Evolutionary conservation across 306 rosid genomes (phyloP), one percentile per base, ranked within the genome.

Genomic region (Begonia fuchsioides): DNA sequence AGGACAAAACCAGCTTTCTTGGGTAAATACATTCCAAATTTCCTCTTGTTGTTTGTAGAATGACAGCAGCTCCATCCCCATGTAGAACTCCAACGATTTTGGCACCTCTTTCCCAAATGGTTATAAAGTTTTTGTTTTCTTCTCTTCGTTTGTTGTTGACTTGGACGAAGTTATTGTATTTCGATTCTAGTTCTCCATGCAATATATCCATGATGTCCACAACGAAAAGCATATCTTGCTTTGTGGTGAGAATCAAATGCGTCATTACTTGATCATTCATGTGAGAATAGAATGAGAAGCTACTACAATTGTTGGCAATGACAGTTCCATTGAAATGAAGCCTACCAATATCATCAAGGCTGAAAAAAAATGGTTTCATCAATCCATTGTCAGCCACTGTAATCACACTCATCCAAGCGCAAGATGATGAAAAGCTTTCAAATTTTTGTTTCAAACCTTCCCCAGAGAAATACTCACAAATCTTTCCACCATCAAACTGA

Each of bases 61-160:
- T 69, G 43, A 77, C 65, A 39, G 87, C 81, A 56, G 96, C 85
- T 69, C 82, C 83, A 48, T 85, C 96, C 44, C 96, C 98, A 71
- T 90, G 94, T 32, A 90, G 61, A 38, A 77, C 86, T 13, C 96
- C 98, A 39, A 70, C 72, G 69, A 85, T 63, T 82, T 67, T 82
- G 62, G 98, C 87, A 55, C 93, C 87, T 73, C 85, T 85, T 74
- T 90, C 98, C 98, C 98, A 90, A 52, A 90, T 73, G 54, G 71
- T 73, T 57, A 90, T 69, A 51, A 64, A 69, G 58, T 72, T 85
- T 51, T 45, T 68, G 61, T 50, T 69, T 67, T 75, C 79, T 18
- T 61, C 87, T 58, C 61, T 78, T 64, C 61, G 73, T 50, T 75
- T 77, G 53, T 50, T 73, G 53, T 51, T 62, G 53, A 66, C 61